Conservation (phyloP, 148 eudicot genomes). For the Silene conica region DNA sequence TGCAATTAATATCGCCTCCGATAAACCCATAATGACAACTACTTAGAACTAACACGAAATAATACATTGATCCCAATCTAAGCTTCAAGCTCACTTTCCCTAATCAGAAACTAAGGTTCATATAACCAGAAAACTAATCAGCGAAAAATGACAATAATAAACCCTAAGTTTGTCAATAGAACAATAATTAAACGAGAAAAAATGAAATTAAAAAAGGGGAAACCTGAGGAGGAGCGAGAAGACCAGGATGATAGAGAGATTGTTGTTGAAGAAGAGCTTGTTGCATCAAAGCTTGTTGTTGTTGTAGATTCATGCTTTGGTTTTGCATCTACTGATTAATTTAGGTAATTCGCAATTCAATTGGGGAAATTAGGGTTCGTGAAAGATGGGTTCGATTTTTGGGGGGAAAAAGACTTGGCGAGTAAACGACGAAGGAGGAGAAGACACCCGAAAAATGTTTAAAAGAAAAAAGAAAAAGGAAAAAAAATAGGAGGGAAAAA, state of each 20-base stretch:
- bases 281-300: constrained; percentile 63
- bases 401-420: neutral
- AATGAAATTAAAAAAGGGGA: neutral
- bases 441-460: too few species aligned
- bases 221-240: constrained; percentile 51
- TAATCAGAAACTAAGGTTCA: neutral
- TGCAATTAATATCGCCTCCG: neutral
- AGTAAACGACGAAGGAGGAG: too few species aligned
- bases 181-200: neutral
- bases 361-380: constrained; percentile 13
- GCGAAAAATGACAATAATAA: neutral
- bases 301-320: constrained; percentile 52
- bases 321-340: constrained; percentile 37
- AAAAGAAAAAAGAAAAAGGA: too few species aligned
- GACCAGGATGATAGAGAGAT: constrained; percentile 67
- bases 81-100: neutral
- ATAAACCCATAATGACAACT: neutral
- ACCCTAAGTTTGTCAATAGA: neutral
- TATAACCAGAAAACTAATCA: neutral
- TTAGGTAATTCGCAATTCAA: neutral
- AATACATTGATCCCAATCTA: neutral
- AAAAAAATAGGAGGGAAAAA: too few species aligned
- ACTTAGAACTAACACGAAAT: neutral
- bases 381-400: neutral
- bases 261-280: constrained; percentile 80